These are phyloP conservation scores for Bipolaris bicolor DNA, from an alignment of 2,329 filamentous ascomycete genomes.

Conservation along the genomic window DNA sequence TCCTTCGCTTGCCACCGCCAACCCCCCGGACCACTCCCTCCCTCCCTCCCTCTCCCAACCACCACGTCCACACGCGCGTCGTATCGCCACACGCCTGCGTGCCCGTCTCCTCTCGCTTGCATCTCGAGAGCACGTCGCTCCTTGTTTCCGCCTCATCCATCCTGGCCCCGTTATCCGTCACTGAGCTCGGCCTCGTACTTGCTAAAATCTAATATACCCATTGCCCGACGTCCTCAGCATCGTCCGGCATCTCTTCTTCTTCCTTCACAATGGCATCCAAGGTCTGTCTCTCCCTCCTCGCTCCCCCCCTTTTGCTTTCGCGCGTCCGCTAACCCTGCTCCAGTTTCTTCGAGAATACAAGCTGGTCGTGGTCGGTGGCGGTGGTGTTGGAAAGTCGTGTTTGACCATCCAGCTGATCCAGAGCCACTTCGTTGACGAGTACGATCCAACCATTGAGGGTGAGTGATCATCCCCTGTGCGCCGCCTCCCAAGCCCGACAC, in stretches of 20 bases:
- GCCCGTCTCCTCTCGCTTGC: constrained; percentile 9
- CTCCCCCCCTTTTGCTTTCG: constrained; percentile 5
- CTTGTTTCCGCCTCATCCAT: constrained; percentile 10
- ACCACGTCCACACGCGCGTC: constrained; percentile 21
- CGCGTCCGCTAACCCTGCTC: constrained; percentile 34
- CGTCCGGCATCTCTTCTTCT: constrained; percentile 17
- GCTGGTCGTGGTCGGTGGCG: constrained; percentile 90
- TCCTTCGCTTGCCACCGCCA: constrained; percentile 10
- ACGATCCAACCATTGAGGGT: constrained; percentile 99
- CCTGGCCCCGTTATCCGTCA: constrained; percentile 6
- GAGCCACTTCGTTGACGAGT: constrained; percentile 98
- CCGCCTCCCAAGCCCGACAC: not conserved
- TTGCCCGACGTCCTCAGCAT: constrained; percentile 1
- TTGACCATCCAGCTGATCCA: constrained; percentile 84
- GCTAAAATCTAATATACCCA: constrained; percentile 10
- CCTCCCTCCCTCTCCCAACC: not conserved
- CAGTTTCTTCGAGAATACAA: constrained; percentile 62
- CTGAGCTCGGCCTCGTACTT: constrained; percentile 6
- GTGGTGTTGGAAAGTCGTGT: constrained; percentile 98
- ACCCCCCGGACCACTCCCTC: not conserved
- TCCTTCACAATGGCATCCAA: constrained; percentile 47
- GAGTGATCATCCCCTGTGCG: constrained; percentile 38
- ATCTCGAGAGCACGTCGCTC: constrained; percentile 11
- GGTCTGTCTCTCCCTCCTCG: constrained; percentile 29
- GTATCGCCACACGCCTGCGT: constrained; percentile 14